phyloP scores from a whole-genome alignment of 306 rosid species.

The Glycyrrhiza uralensis region DNA sequence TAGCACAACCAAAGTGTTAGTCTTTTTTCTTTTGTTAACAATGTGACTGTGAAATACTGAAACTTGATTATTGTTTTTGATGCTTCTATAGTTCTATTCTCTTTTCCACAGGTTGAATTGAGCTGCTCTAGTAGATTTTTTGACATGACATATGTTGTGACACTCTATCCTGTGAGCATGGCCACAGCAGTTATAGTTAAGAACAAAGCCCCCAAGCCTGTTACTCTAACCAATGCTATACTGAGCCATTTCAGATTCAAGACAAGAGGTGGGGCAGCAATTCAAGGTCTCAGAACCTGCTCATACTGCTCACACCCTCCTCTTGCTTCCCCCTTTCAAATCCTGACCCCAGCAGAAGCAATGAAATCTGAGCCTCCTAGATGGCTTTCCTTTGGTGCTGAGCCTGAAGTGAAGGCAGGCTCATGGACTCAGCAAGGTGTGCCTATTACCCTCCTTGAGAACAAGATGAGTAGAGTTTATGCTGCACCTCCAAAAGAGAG shows the following conservation, averaged over 20 bases:
- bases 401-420: slow-evolving; percentile 58
- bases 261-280: slow-evolving; percentile 63
- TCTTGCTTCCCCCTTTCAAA: slow-evolving; percentile 66
- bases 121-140: slow-evolving; percentile 40
- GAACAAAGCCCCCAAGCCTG: slow-evolving; percentile 62
- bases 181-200: slow-evolving; percentile 81
- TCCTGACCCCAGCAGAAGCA: slow-evolving; percentile 70
- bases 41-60: not conserved
- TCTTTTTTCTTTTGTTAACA: not conserved
- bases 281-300: slow-evolving; percentile 77
- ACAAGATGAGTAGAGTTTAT: slow-evolving; percentile 83
- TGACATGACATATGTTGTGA: slow-evolving; percentile 70
- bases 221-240: slow-evolving; percentile 61
- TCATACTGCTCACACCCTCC: slow-evolving; percentile 71
- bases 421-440: slow-evolving; percentile 67
- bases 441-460: slow-evolving; percentile 68
- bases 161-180: slow-evolving; percentile 77
- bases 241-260: slow-evolving; percentile 77
- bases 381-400: slow-evolving; percentile 60
- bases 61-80: not conserved
- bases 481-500: slow-evolving; percentile 84
- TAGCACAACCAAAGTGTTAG: not conserved
- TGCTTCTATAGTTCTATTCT: not conserved
- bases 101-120: slow-evolving; percentile 42
- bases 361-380: slow-evolving; percentile 46